Percentiles rank a stretch among this genome's conserved stretches.
These are phyloP conservation scores for Thuja plicata DNA, from an alignment of 83 land plant species.

Conservation along the genomic window DNA sequence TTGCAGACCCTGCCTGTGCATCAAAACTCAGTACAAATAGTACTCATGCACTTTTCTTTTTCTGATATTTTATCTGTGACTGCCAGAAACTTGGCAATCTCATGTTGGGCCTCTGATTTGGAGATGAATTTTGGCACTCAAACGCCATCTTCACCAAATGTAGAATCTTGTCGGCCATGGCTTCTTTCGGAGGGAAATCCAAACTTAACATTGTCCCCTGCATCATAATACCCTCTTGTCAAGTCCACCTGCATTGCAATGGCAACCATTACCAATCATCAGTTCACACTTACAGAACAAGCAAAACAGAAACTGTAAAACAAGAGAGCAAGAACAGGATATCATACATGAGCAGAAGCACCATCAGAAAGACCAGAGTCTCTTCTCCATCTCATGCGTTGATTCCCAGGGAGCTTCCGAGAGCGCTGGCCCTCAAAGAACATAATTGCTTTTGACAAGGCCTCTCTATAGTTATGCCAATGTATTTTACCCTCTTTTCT, in stretches of 20 bases:
- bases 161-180: background rate
- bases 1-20: no score
- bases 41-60: constrained; percentile 5
- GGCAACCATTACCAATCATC: no score
- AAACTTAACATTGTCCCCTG: constrained; percentile 96
- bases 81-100: background rate
- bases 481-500: constrained; percentile 1
- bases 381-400: constrained; percentile 19
- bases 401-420: constrained; percentile 21
- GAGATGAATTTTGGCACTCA: background rate
- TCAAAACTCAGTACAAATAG: no score
- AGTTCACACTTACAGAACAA: background rate
- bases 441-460: constrained; percentile 13
- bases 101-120: background rate
- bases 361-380: constrained; percentile 30
- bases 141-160: background rate
- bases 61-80: no score
- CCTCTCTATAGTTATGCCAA: constrained; percentile 16
- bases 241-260: constrained; percentile 68
- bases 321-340: background rate
- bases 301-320: background rate
- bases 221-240: constrained; percentile 92
- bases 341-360: background rate
- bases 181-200: constrained; percentile 47
- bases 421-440: constrained; percentile 36